Conservation (phyloP, 2,329 filamentous ascomycete genomes). For the Escovopsis sp. region DNA sequence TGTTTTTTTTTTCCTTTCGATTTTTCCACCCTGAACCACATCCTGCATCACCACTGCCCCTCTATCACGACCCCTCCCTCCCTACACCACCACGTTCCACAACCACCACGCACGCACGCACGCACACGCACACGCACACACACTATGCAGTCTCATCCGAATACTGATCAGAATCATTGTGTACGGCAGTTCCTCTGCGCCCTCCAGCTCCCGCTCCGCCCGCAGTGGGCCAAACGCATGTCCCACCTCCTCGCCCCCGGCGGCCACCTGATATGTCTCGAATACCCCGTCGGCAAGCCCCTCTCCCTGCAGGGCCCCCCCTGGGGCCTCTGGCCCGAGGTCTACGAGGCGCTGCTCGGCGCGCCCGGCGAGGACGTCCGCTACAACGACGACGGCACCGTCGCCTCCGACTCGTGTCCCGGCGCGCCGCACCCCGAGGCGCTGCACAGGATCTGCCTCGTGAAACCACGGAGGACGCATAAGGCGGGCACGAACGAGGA, state of each 20-base stretch:
- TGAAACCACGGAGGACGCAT: conserved; percentile 37
- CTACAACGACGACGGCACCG: conserved; percentile 35
- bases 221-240: conserved; percentile 39
- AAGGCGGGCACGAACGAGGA: conserved; percentile 28
- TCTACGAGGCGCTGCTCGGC: conserved; percentile 58
- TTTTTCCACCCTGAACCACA: not conserved
- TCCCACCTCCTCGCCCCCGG: conserved; percentile 30
- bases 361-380: conserved; percentile 52
- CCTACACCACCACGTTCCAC: not conserved
- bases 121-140: too few relatives aligned
- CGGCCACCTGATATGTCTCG: conserved; percentile 49
- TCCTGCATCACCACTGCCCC: not conserved
- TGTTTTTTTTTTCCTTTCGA: not conserved
- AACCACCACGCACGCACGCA: not conserved
- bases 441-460: conserved; percentile 31
- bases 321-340: conserved; percentile 51
- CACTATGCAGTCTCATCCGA: too few relatives aligned
- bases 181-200: conserved; percentile 54
- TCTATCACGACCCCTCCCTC: not conserved
- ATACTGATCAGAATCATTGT: too few relatives aligned
- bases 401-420: conserved; percentile 24
- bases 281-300: conserved; percentile 64
- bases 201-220: conserved; percentile 36
- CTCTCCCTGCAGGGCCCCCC: conserved; percentile 55
- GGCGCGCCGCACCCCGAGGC: conserved; percentile 16